Conservation (phyloP, 768 basidiomycete genomes). For the Lanmaoa pseudosensibilis region DNA sequence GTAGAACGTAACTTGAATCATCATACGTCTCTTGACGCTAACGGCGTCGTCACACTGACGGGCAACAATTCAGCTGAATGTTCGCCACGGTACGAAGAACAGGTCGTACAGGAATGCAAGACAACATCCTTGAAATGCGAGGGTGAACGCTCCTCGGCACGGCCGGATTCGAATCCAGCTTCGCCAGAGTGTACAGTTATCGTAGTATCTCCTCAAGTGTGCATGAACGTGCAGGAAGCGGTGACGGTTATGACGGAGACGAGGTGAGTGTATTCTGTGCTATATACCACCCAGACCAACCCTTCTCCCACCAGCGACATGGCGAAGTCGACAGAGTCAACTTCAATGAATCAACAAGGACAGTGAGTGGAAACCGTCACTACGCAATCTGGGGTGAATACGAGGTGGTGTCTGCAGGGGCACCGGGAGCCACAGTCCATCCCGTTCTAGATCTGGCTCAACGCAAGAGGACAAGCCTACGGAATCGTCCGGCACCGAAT, state of each 20-base stretch:
- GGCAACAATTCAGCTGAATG: neutral
- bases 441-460: neutral
- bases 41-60: neutral
- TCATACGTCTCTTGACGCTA: neutral
- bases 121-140: neutral
- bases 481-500: neutral
- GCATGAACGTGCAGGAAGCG: neutral
- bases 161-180: neutral
- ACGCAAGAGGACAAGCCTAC: neutral
- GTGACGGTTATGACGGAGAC: neutral
- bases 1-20: neutral
- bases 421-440: neutral
- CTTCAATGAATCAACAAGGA: neutral
- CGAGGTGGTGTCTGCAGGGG: neutral
- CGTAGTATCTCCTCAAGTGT: slow-evolving; percentile 1
- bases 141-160: neutral
- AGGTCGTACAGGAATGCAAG: neutral
- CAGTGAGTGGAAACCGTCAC: neutral
- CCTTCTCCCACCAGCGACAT: neutral
- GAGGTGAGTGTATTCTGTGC: neutral
- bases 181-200: neutral
- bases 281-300: neutral
- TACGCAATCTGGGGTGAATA: neutral
- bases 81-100: neutral
- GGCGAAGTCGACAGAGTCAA: neutral